These are phyloP conservation scores for Gilbertella persicaria DNA, from an alignment of 371 early-diverging fungal species.

Conservation along the genomic window DNA sequence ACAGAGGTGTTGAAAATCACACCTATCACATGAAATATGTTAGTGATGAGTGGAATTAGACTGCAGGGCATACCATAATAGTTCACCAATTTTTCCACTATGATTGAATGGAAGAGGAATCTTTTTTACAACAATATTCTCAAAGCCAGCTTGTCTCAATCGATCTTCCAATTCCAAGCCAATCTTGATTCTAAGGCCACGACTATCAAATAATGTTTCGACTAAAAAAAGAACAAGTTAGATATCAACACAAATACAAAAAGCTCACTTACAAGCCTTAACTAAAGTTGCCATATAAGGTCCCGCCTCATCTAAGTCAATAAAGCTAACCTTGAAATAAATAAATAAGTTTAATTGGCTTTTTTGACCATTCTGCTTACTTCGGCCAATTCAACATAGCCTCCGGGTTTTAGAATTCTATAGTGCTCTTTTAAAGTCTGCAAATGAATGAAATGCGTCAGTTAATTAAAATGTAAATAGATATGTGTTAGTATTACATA, in stretches of 20 bases:
- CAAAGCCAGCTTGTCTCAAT: conserved; percentile 14
- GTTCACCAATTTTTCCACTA: conserved; percentile 18
- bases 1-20: conserved; percentile 24
- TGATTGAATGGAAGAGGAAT: conserved; percentile 25
- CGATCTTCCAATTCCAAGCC: conserved; percentile 12
- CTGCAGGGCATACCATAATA: conserved; percentile 29
- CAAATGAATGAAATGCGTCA: neutral
- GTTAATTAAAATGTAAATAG: too few species aligned
- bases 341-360: neutral
- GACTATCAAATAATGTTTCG: neutral
- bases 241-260: too few species aligned
- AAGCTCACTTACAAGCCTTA: conserved; percentile 10
- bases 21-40: conserved; percentile 12
- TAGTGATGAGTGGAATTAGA: conserved; percentile 5
- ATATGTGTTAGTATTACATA: conserved; percentile 1
- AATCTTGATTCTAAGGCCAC: conserved; percentile 2
- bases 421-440: conserved; percentile 26
- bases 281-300: conserved; percentile 5
- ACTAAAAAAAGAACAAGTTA: conserved; percentile 7
- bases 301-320: conserved; percentile 2
- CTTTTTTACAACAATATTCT: neutral
- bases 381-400: conserved; percentile 42
- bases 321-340: conserved; percentile 6
- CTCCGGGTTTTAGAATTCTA: conserved; percentile 47
- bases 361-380: conserved; percentile 21